These are phyloP conservation scores for Teratosphaeriaceae sp. DNA, from an alignment of 2,329 filamentous ascomycete genomes.

Conservation along the genomic window DNA sequence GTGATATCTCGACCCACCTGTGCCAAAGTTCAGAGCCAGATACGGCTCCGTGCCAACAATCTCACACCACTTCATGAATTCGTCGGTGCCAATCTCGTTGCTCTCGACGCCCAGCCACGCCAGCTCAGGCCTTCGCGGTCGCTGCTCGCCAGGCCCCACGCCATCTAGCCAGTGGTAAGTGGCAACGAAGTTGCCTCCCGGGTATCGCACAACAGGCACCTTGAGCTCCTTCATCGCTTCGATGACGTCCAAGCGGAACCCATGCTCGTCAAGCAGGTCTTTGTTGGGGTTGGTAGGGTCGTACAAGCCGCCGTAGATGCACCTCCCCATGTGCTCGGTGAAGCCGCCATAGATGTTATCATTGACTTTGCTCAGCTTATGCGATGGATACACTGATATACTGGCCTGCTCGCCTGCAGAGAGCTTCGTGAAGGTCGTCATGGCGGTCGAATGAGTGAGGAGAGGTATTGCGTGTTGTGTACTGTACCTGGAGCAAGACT, in stretches of 20 bases:
- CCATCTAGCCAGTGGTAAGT: constrained; percentile 85
- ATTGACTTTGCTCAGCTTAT: constrained; percentile 66
- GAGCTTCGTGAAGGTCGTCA: constrained; percentile 70
- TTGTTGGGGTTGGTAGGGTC: constrained; percentile 58
- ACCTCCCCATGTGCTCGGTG: constrained; percentile 86
- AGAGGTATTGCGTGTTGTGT: too few species aligned
- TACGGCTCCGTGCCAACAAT: constrained; percentile 70
- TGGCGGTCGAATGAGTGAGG: too few species aligned
- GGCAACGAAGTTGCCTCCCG: constrained; percentile 76
- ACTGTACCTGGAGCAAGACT: too few species aligned
- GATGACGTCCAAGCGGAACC: constrained; percentile 74
- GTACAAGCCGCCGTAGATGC: constrained; percentile 82
- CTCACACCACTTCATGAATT: constrained; percentile 70
- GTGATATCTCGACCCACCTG: constrained; percentile 39
- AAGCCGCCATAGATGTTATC: constrained; percentile 80
- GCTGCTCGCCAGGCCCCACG: constrained; percentile 63
- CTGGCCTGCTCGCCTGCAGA: constrained; percentile 53
- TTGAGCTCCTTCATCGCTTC: constrained; percentile 65
- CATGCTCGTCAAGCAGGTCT: constrained; percentile 63
- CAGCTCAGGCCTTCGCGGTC: constrained; percentile 62
- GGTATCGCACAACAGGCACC: constrained; percentile 71
- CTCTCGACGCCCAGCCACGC: constrained; percentile 72
- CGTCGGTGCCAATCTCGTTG: constrained; percentile 78
- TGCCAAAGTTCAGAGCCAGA: constrained; percentile 74
- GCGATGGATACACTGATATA: constrained; percentile 58